Conservation (phyloP, 2,329 filamentous ascomycete species). For the Fusarium sp. region DNA sequence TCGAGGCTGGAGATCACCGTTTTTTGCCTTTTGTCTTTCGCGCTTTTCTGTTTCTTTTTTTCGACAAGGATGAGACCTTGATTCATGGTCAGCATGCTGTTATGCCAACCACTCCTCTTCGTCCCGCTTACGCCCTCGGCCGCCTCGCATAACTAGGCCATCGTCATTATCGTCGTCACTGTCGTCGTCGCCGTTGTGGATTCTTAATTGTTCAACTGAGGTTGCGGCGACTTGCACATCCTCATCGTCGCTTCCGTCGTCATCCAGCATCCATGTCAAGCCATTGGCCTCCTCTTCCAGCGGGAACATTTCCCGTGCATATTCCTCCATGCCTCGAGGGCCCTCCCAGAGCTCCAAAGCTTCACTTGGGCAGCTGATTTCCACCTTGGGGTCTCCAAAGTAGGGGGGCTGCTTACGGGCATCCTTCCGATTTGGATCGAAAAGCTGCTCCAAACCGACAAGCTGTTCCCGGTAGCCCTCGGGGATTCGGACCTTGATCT, state of each 20-base stretch:
- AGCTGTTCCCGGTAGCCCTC: conserved; percentile 89
- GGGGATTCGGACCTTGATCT: conserved; percentile 85
- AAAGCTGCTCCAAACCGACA: conserved; percentile 69
- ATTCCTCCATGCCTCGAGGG: conserved; percentile 89
- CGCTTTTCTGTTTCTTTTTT: conserved; percentile 26
- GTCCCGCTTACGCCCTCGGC: conserved; percentile 56
- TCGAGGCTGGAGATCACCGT: conserved; percentile 18
- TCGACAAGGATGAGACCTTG: conserved; percentile 10
- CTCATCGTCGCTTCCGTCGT: conserved; percentile 55
- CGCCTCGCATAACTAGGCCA: conserved; percentile 63
- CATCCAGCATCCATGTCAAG: conserved; percentile 84
- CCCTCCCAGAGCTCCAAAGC: conserved; percentile 90
- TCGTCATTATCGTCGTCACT: conserved; percentile 65
- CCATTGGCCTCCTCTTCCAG: conserved; percentile 95
- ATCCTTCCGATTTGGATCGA: conserved; percentile 60
- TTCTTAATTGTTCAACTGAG: conserved; percentile 52
- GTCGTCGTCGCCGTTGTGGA: conserved; percentile 54
- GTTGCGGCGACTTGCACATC: conserved; percentile 47
- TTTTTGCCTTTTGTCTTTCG: conserved; percentile 25
- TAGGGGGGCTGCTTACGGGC: conserved; percentile 67
- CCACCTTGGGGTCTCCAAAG: conserved; percentile 65
- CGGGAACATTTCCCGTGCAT: conserved; percentile 91
- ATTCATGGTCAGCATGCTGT: conserved; percentile 14
- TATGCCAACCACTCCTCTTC: conserved; percentile 68
- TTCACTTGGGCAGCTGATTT: conserved; percentile 72